Conservation (phyloP, 306 rosid species). For the Fagus crenata region DNA sequence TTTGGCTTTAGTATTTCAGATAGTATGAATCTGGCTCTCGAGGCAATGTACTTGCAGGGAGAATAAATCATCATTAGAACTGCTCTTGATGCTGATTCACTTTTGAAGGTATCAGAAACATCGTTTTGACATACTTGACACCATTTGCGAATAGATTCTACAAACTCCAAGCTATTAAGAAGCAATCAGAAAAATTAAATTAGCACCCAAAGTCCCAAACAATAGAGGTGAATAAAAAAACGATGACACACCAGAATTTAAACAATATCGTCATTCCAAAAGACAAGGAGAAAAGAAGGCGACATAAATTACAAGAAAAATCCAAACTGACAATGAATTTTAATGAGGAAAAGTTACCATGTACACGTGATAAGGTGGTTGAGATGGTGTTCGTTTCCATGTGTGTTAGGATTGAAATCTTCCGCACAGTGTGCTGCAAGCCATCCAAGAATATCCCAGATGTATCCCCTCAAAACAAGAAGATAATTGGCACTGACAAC, state of each 20-base stretch:
- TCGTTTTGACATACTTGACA: constrained; percentile 50
- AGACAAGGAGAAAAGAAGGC: constrained; percentile 16
- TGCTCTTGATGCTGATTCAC: constrained; percentile 65
- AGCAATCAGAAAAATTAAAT: constrained; percentile 19
- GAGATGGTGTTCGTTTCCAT: constrained; percentile 43
- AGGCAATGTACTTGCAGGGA: constrained; percentile 69
- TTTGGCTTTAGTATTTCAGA: constrained; percentile 42
- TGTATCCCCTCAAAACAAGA: constrained; percentile 51
- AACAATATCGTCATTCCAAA: constrained; percentile 24
- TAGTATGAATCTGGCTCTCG: constrained; percentile 53
- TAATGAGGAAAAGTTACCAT: constrained; percentile 53
- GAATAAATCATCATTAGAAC: constrained; percentile 84
- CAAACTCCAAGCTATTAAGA: constrained; percentile 57
- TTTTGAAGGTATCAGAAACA: constrained; percentile 50
- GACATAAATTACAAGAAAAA: constrained; percentile 4
- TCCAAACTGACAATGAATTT: constrained; percentile 12
- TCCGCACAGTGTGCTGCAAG: constrained; percentile 62
- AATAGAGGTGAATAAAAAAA: constrained; percentile 18
- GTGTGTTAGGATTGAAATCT: constrained; percentile 46
- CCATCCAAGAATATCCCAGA: constrained; percentile 93
- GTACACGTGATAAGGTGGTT: constrained; percentile 64
- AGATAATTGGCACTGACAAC: constrained; percentile 49
- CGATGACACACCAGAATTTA: constrained; percentile 8
- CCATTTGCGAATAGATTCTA: constrained; percentile 50
- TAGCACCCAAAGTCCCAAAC: constrained; percentile 12